Evolutionary conservation across 306 rosid genomes (phyloP).

Genomic region (Dalbergia cultrata): DNA sequence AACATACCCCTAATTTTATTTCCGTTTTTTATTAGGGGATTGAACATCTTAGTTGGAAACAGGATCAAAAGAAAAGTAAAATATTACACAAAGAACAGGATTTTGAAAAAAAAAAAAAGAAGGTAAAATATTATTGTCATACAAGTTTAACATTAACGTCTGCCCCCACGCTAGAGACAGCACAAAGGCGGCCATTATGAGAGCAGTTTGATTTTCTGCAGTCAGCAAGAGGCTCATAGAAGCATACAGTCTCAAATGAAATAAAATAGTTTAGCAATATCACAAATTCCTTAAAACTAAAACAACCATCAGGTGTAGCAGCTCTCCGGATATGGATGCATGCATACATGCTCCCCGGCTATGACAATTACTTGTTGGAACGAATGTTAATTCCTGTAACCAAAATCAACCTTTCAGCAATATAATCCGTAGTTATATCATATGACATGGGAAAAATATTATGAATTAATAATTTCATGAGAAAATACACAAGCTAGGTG

Average conservation of each 20-base stretch:
- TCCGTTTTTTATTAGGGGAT: too few species aligned
- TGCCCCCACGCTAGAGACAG: conserved; percentile 15
- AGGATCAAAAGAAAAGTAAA: too few species aligned
- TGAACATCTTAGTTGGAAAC: too few species aligned
- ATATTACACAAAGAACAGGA: too few species aligned
- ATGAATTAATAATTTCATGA: conserved; percentile 1
- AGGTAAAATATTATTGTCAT: neutral
- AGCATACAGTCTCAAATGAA: conserved; percentile 33
- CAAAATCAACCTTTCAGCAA: conserved; percentile 43
- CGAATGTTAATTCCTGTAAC: conserved; percentile 35
- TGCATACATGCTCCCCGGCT: conserved; percentile 32
- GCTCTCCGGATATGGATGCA: conserved; percentile 2
- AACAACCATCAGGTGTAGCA: conserved; percentile 1
- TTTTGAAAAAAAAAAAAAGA: neutral
- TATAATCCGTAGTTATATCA: conserved; percentile 7
- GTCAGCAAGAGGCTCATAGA: neutral
- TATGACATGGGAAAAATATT: neutral
- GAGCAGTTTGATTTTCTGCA: conserved; percentile 20
- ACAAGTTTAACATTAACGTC: conserved; percentile 41
- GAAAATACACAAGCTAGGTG: conserved; percentile 4
- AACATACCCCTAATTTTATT: too few species aligned
- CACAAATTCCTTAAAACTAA: neutral
- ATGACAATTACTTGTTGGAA: conserved; percentile 13
- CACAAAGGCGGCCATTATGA: neutral
- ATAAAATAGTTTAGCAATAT: conserved; percentile 18